Evolutionary conservation across 2,329 filamentous ascomycete genomes (phyloP), one percentile per base, ranked within the genome.

Genomic region (Coniochaeta sp.): DNA sequence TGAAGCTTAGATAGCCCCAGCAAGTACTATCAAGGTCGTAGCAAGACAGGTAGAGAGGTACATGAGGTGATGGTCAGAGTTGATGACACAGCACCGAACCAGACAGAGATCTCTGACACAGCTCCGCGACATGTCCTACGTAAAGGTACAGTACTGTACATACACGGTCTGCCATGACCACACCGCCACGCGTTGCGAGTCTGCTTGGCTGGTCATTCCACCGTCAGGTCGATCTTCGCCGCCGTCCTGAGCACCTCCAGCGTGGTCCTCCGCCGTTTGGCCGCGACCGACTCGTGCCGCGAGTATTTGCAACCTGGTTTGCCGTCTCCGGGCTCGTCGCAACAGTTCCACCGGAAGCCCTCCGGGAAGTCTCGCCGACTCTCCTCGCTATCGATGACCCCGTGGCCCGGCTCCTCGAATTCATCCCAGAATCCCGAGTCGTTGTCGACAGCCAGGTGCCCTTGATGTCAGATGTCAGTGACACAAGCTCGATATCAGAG

Each of bases 311-410:
- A 52, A 50, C 58, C 32, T n/a, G 3, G 4, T 9, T 30, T 52
- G 14, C 47, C 47, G 4, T 52, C 47, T 26, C 58, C 58, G 8
- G 30, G 24, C 24, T 65, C 38, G 1, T 65, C 56, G 58, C 70
- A 73, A 57, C 71, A 73, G 19, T 40, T 30, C 72, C 70, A 74
- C 12, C 59, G 32, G 61, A 72, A 71, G 30, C 67, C 68, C 10
- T 70, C 64, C 0, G 69, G 68, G 36, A 28, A 66, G 2, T 68
- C 62, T 17, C 68, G 57, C 1, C 64, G 62, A 30, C 62, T 67
- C 32, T 66, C 62, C 0, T 62, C 22, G 1, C 63, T 63, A 58
- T 72, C 68, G 8, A 71, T 70, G 1, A 32, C 10, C 1, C 72
- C 71, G 34, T 73, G 68, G 32, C 56, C 63, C 1, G 59, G 7